phyloP scores from a whole-genome alignment of 768 basidiomycete genomes.

The Suillus lakei region DNA sequence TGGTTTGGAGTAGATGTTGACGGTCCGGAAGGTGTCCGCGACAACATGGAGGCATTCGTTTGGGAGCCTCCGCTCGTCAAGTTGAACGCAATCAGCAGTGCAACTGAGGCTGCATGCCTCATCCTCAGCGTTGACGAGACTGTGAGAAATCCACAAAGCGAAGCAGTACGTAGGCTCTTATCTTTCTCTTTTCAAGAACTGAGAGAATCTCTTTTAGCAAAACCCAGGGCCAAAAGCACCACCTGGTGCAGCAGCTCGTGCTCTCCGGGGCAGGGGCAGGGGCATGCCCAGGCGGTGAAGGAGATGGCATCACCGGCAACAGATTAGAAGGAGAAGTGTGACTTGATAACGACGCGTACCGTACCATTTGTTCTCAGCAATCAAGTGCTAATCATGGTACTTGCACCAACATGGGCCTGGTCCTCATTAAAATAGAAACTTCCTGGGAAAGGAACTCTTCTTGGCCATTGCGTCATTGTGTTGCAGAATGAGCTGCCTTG shows the following conservation, averaged over 20 bases:
- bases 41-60: slow-evolving; percentile 98
- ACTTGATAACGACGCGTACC: slow-evolving; percentile 18
- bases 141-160: slow-evolving; percentile 92
- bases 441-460: not conserved
- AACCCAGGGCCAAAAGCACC: slow-evolving; percentile 88
- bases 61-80: slow-evolving; percentile 99
- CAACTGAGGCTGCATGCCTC: slow-evolving; percentile 94
- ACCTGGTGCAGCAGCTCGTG: slow-evolving; percentile 88
- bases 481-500: slow-evolving; percentile 10
- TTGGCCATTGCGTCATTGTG: slow-evolving; percentile 29
- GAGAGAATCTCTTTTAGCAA: slow-evolving; percentile 48
- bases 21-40: slow-evolving; percentile 81
- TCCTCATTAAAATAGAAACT: not conserved
- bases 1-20: slow-evolving; percentile 98
- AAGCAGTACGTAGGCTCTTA: slow-evolving; percentile 63
- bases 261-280: slow-evolving; percentile 84
- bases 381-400: slow-evolving; percentile 14
- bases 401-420: not conserved
- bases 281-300: slow-evolving; percentile 74
- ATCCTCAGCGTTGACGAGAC: slow-evolving; percentile 98
- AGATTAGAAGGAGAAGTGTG: slow-evolving; percentile 16
- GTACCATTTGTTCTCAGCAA: slow-evolving; percentile 26
- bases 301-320: slow-evolving; percentile 11
- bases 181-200: slow-evolving; percentile 13
- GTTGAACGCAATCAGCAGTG: slow-evolving; percentile 93